Evolutionary conservation across 495 filamentous ascomycete species (phyloP), one percentile per base, ranked within the genome.

Genomic region (Hypoxylon lenormandii): DNA sequence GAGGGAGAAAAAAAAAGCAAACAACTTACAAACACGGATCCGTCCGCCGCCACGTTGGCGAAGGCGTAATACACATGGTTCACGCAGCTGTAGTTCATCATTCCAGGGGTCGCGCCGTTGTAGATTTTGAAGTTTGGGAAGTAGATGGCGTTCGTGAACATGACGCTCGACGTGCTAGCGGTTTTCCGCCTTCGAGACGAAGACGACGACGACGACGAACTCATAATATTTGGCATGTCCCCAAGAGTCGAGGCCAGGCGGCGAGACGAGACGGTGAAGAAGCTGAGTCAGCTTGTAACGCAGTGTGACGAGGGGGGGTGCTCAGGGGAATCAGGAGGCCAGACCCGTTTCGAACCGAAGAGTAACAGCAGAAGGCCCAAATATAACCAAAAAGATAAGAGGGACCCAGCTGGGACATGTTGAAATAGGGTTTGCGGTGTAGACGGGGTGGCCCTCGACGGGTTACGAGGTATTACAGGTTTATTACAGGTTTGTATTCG

Each of bases 21-120:
- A 4, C 5, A 33, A 79, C 82, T 80, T 80, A 96, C 93, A 85
- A 92, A 93, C 57, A 96, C 87, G 26, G 87, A 88, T 60, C 93
- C 93, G 74, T 96, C 91, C 52, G 87, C 82, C 69, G 87, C 88
- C 51, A 97, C 86, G 81, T 88, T 92, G 69, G 92, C 92, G 85
- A 93, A 96, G 51, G 93, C 91, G 76, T 97, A 97, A 74, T 94
- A 96, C 38, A 96, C 86, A 72, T 94, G 91, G 55, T 91, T 84
- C 57, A 86, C 80, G 62, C 82, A 85, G 38, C 77, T 76, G 66
- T 84, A 84, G 76, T 92, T 89, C 62, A 97, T 78, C 13, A 88
- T 88, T 0, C 90, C 92, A 1, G 93, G 93, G 18, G 92, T 88
- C 64, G 92, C 88, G 71, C 90, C 86, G 57, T 84, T 83, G 76